Evolutionary conservation across 2,329 filamentous ascomycete species (phyloP), one percentile per base, ranked within the genome.

Genomic region (Immersiporthe knoxdaviesiana): DNA sequence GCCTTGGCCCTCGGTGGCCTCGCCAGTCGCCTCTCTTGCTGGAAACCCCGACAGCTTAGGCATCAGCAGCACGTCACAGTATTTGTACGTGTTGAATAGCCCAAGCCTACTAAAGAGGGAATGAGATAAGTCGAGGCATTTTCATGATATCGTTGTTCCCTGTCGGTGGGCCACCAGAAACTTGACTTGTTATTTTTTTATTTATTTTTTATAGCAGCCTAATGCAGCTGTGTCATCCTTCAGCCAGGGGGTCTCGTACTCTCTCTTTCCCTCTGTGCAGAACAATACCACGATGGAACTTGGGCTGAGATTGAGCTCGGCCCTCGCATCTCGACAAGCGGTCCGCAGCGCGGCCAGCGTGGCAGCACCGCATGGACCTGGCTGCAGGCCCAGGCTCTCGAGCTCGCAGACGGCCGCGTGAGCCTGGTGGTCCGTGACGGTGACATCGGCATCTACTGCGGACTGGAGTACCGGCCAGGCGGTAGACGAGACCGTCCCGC

Each of bases 291-390:
- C 66, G 4, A 50, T 39, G 18, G 66, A 44, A 2, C 63, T 4
- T 10, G 11, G 12, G 3, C 21, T 47, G n/a, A 70, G 47, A 1
- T n/a, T 21, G 6, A 69, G 56, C 21, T 66, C n/a, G 3, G 65
- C 58, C 18, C 52, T 68, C 2, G 66, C 61, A 18, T 62, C 66
- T 6, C 16, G 2, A 21, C 66, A 58, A 77, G 79, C 68, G 89
- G 68, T 16, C 24, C 61, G 56, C 24, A 70, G 30, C 2, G 88
- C 90, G 44, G 84, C 85, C n/a, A 88, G 69, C 0, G 82, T 77
- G 0, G 89, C 86, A 11, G 84, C 86, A 24, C 90, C 90, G 75
- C 90, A 92, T 1, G 90, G 90, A 0, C 90, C 90, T 37, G 84
- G 82, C 47, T 79, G 76, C 0, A 92, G 76, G 0, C 80, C 82